Evolutionary conservation across 768 basidiomycete genomes (phyloP).

Genomic region (Rubroboletus pulcherrimus): DNA sequence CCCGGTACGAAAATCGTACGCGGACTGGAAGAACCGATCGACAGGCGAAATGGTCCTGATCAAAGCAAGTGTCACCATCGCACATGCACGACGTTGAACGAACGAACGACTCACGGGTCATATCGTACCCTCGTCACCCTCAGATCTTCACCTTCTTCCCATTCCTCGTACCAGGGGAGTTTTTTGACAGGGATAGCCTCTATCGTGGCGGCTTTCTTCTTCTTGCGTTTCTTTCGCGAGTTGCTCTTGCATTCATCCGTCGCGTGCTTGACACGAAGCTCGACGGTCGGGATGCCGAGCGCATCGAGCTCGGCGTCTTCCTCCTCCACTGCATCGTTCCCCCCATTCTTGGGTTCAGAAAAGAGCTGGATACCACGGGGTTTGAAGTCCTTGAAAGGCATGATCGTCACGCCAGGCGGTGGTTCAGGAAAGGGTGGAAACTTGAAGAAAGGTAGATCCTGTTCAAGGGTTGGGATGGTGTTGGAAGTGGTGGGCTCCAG

Average conservation of each 20-base stretch:
- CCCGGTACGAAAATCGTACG: slow-evolving; percentile 49
- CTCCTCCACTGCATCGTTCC: slow-evolving; percentile 29
- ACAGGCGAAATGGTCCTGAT: slow-evolving; percentile 41
- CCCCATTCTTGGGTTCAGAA: slow-evolving; percentile 32
- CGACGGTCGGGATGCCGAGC: slow-evolving; percentile 62
- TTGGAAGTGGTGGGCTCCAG: slow-evolving; percentile 17
- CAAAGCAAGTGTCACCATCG: not conserved
- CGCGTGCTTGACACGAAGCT: slow-evolving; percentile 48
- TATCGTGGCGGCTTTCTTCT: slow-evolving; percentile 24
- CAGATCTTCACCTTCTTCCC: slow-evolving; percentile 58
- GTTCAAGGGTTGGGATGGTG: not conserved
- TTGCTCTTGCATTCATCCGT: slow-evolving; percentile 57
- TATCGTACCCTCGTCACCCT: slow-evolving; percentile 40
- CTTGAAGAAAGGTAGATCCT: slow-evolving; percentile 24
- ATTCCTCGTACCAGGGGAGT: slow-evolving; percentile 64
- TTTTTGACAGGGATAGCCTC: slow-evolving; percentile 23
- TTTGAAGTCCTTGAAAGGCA: slow-evolving; percentile 55
- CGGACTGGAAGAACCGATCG: slow-evolving; percentile 59
- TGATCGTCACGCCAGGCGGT: slow-evolving; percentile 45
- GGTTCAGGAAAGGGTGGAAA: slow-evolving; percentile 49
- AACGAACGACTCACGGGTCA: slow-evolving; percentile 43
- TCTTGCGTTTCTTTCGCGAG: slow-evolving; percentile 49
- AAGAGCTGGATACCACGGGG: slow-evolving; percentile 55
- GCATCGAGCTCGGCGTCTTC: slow-evolving; percentile 63
- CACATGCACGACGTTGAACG: not conserved